Percentiles rank a stretch among this genome's conserved stretches.
phyloP scores from a whole-genome alignment of 2,329 filamentous ascomycete genomes.

The Trichoderma citrinoviride region DNA sequence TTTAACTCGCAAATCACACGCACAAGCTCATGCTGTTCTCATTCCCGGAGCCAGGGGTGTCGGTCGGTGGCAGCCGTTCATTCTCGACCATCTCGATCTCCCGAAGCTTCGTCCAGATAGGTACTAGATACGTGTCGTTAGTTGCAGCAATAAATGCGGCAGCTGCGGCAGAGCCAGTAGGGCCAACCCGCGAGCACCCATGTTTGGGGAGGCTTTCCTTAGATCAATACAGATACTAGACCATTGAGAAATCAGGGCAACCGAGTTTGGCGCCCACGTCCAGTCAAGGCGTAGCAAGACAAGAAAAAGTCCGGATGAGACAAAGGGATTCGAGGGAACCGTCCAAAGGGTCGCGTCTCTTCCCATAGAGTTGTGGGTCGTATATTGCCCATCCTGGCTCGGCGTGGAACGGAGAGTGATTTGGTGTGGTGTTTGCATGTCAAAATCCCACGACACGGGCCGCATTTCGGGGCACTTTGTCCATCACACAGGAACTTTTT shows the following conservation, averaged over 20 bases:
- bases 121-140: not conserved
- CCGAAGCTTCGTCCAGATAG: not conserved
- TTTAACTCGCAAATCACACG: not conserved
- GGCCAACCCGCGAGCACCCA: not conserved
- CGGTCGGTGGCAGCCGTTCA: not conserved
- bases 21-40: too few species aligned
- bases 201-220: not conserved
- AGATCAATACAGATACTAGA: not conserved
- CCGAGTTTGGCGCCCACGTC: not conserved
- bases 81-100: not conserved
- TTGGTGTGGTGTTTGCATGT: not conserved
- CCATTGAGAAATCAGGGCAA: not conserved
- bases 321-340: not conserved
- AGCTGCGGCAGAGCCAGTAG: slow-evolving; percentile 9
- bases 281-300: not conserved
- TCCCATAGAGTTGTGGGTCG: slow-evolving; percentile 5
- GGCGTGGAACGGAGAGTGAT: not conserved
- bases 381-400: slow-evolving; percentile 7
- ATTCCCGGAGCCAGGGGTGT: not conserved
- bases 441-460: slow-evolving; percentile 4
- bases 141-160: not conserved
- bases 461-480: not conserved
- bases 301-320: not conserved
- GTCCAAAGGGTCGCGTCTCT: slow-evolving; percentile 14
- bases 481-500: slow-evolving; percentile 5